Conservation (phyloP, 2,329 filamentous ascomycete species). For the Arthrobotrys pseudoclavata region DNA sequence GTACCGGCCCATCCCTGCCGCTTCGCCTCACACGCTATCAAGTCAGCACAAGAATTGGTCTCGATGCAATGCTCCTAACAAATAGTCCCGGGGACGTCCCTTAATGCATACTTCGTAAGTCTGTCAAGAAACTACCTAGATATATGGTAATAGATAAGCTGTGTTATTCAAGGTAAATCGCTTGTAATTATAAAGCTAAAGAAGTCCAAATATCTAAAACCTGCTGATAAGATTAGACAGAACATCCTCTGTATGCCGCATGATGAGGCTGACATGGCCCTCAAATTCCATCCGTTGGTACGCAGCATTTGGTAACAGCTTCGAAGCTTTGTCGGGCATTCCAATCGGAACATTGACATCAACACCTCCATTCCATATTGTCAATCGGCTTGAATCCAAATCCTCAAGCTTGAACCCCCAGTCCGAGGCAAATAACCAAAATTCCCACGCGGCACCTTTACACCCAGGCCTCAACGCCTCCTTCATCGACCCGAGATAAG, state of each 20-base stretch:
- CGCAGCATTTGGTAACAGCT: conserved; percentile 12
- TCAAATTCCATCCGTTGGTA: conserved; percentile 33
- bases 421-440: conserved; percentile 62
- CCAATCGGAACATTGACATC: conserved; percentile 59
- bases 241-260: conserved; percentile 38
- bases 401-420: conserved; percentile 64
- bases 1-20: too few species aligned
- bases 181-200: neutral
- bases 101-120: too few species aligned
- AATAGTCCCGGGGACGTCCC: too few species aligned
- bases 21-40: neutral
- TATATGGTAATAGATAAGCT: too few species aligned
- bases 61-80: too few species aligned
- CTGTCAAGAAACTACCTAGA: too few species aligned
- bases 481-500: conserved; percentile 50
- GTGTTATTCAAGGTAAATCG: neutral
- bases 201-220: conserved; percentile 6
- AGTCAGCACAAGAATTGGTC: too few species aligned
- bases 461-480: conserved; percentile 64
- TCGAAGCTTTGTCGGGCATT: conserved; percentile 41
- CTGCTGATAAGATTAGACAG: conserved; percentile 21
- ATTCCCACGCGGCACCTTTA: conserved; percentile 63
- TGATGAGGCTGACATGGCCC: conserved; percentile 43
- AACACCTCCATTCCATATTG: conserved; percentile 64
- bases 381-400: conserved; percentile 62